Evolutionary conservation across 1,284 basidiomycete species (phyloP).

Genomic region (Anthracocystis panici-leucophaei): DNA sequence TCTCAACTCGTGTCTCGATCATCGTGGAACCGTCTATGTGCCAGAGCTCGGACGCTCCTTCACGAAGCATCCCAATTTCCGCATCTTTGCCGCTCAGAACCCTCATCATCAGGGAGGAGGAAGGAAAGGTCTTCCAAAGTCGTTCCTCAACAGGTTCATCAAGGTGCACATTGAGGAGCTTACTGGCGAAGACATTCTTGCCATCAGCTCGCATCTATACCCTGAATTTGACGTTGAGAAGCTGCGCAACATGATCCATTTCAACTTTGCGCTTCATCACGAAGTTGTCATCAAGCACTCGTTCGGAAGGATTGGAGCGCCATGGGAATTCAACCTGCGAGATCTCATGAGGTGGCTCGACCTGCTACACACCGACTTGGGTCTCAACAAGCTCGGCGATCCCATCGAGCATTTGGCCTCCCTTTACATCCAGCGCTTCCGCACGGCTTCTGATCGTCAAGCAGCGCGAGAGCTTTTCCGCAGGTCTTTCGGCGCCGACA

Average conservation of each 20-base stretch:
- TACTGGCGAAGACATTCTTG: slow-evolving; percentile 80
- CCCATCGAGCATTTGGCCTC: slow-evolving; percentile 60
- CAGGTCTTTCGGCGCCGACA: slow-evolving; percentile 73
- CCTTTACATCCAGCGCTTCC: slow-evolving; percentile 86
- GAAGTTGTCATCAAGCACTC: slow-evolving; percentile 77
- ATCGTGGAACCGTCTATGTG: slow-evolving; percentile 93
- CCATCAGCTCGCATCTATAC: slow-evolving; percentile 83
- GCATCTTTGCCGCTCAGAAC: slow-evolving; percentile 98
- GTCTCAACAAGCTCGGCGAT: slow-evolving; percentile 73
- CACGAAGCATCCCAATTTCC: slow-evolving; percentile 86
- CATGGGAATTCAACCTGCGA: slow-evolving; percentile 99
- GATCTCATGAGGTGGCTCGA: slow-evolving; percentile 90
- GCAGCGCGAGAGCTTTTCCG: slow-evolving; percentile 78
- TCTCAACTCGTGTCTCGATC: slow-evolving; percentile 94
- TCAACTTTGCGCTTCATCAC: slow-evolving; percentile 79
- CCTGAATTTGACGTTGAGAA: slow-evolving; percentile 73
- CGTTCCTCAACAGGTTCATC: slow-evolving; percentile 97
- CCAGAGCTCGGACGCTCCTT: slow-evolving; percentile 95
- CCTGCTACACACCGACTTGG: slow-evolving; percentile 72
- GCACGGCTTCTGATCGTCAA: slow-evolving; percentile 77
- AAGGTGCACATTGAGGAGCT: slow-evolving; percentile 95
- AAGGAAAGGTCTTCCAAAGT: slow-evolving; percentile 95
- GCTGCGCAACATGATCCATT: slow-evolving; percentile 84
- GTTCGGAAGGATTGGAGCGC: slow-evolving; percentile 86
- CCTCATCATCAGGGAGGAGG: slow-evolving; percentile 96